These are phyloP conservation scores for Solanum raphanifolium DNA, from an alignment of 257 asterid species.

Conservation along the genomic window DNA sequence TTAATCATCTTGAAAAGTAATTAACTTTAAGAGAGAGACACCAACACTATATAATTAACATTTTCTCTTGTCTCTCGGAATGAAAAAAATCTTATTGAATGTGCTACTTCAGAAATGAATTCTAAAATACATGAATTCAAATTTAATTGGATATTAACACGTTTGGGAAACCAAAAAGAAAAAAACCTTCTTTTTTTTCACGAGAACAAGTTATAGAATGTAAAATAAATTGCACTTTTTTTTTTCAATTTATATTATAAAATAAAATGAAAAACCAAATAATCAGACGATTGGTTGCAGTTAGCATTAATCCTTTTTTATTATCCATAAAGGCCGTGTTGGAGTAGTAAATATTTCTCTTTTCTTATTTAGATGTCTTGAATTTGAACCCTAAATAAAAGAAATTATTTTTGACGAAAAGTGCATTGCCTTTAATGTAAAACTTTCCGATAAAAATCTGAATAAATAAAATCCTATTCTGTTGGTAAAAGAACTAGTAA, in stretches of 20 bases:
- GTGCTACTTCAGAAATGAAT: neutral
- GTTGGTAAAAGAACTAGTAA: neutral
- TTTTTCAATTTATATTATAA: neutral
- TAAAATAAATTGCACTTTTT: neutral
- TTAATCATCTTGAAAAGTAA: neutral
- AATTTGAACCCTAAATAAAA: neutral
- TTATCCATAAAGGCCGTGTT: accelerated
- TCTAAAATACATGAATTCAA: too few relatives aligned
- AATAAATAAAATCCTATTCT: neutral
- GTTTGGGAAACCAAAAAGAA: too few relatives aligned
- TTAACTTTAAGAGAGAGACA: neutral
- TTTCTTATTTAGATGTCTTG: neutral
- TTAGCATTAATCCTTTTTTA: neutral
- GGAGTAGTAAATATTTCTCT: neutral
- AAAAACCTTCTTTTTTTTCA: neutral
- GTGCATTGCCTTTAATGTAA: neutral
- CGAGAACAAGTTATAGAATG: neutral
- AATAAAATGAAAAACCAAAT: neutral
- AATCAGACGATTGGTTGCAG: neutral
- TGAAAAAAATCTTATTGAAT: too few relatives aligned
- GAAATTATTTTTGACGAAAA: neutral
- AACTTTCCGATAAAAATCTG: accelerated
- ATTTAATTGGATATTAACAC: neutral
- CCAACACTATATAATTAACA: neutral
- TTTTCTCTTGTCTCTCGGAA: neutral